Evolutionary conservation across 2,329 filamentous ascomycete species (phyloP), one percentile per base, ranked within the genome.

Genomic region (Fusarium sp.): DNA sequence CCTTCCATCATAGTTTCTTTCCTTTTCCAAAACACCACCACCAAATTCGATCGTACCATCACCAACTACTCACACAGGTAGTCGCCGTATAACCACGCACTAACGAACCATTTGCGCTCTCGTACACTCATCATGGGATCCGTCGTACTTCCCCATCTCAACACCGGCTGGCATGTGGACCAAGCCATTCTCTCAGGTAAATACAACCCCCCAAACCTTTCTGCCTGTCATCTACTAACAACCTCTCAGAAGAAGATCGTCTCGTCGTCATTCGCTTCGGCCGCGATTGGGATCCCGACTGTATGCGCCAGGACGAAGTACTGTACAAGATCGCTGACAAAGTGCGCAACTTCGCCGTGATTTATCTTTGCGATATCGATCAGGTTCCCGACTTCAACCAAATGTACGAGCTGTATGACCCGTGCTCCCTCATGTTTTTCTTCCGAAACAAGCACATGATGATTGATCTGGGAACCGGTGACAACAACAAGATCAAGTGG

Each of bases 371-470:
- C 88, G 95, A 98, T 82, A 92, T 97, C 78, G 94, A 97, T 80
- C 89, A 95, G 82, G 93, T 97, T 10, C 93, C 94, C 64, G 94
- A 97, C 82, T 98, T 98, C 87, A 98, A 96, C 82, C 90, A 93
- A 79, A 98, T 98, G 96, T 98, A 98, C 87, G 91, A 95, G 81
- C 87, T 95, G 11, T 95, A 96, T 86, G 94, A 99, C 81, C 91
- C 95, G 1, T 94, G 95, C 85, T 97, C 96, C 7, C 91, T 98
- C 83, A 98, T 98, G 93, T 97, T 87, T 87, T 98, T 98, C 88
- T 98, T 95, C 87, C 91, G 96, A 71, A 99, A 99, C 83, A 99
- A 99, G 83, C 95, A 98, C 84, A 98, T 98, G 91, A 97, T 97
- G 93, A 94, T 93, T 82, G 96, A 98, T 89, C 95, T 98, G 77